These are phyloP conservation scores for Fusarium ambrosium DNA, from an alignment of 2,329 filamentous ascomycete genomes.

Conservation along the genomic window DNA sequence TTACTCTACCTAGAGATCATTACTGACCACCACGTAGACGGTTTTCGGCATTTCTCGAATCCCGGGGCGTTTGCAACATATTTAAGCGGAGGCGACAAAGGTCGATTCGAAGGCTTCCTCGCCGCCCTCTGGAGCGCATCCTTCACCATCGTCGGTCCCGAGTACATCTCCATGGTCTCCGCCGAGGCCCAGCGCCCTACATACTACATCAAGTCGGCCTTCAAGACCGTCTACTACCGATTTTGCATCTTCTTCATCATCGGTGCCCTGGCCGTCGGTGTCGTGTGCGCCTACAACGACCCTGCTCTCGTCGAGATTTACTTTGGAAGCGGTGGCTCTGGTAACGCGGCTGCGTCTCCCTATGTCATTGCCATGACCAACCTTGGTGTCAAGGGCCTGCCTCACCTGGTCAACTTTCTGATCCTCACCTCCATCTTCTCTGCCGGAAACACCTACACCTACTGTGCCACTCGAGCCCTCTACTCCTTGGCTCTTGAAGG, in stretches of 20 bases:
- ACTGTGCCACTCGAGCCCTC: slow-evolving; percentile 62
- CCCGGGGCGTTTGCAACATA: slow-evolving; percentile 67
- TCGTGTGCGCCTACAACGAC: slow-evolving; percentile 70
- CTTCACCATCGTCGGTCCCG: slow-evolving; percentile 72
- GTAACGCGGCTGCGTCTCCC: slow-evolving; percentile 65
- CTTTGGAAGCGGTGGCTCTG: slow-evolving; percentile 50
- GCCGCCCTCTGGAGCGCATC: slow-evolving; percentile 71
- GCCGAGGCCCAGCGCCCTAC: slow-evolving; percentile 74
- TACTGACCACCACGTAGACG: slow-evolving; percentile 43
- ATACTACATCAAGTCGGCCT: slow-evolving; percentile 67
- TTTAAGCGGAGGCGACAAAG: slow-evolving; percentile 70
- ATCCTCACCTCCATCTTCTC: slow-evolving; percentile 55
- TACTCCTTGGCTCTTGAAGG: slow-evolving; percentile 64
- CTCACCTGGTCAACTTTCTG: slow-evolving; percentile 69
- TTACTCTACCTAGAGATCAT: too few relatives aligned
- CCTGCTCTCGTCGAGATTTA: slow-evolving; percentile 66
- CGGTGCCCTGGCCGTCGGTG: slow-evolving; percentile 70
- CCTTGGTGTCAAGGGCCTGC: slow-evolving; percentile 64
- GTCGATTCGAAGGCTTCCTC: slow-evolving; percentile 76
- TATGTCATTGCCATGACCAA: slow-evolving; percentile 60
- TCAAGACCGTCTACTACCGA: slow-evolving; percentile 62
- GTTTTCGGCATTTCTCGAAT: slow-evolving; percentile 76
- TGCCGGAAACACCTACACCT: slow-evolving; percentile 53
- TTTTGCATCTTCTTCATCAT: slow-evolving; percentile 52
- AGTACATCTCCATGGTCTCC: slow-evolving; percentile 74